Conservation (phyloP, 305 asterid species). For the Lippia alba region DNA sequence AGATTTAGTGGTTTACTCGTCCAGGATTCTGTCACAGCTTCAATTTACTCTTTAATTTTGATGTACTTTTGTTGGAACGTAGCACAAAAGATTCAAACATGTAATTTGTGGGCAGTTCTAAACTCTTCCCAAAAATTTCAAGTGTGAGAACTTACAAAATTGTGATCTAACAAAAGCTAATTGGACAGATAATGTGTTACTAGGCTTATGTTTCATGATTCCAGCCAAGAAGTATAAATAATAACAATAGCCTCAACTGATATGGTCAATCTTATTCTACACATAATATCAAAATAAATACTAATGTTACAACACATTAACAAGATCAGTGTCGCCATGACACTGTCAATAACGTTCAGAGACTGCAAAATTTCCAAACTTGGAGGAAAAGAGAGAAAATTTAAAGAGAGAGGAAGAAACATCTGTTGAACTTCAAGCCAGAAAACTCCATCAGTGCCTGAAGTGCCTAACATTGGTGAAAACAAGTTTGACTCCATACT, state of each 20-base stretch:
- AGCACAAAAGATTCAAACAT: too few relatives aligned
- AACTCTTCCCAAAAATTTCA: too few relatives aligned
- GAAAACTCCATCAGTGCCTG: slow-evolving; percentile 58
- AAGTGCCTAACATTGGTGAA: slow-evolving; percentile 93
- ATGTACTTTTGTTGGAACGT: too few relatives aligned
- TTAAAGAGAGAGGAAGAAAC: too few relatives aligned
- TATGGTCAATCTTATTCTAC: neutral
- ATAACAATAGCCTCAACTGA: neutral
- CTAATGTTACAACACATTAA: neutral
- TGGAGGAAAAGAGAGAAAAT: neutral
- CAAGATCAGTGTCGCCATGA: neutral
- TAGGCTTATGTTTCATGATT: too few relatives aligned
- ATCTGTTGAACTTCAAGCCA: neutral
- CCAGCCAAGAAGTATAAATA: neutral
- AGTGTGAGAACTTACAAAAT: too few relatives aligned
- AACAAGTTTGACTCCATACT: slow-evolving; percentile 83
- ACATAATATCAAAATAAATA: neutral
- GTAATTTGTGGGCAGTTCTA: too few relatives aligned
- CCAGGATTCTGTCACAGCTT: too few relatives aligned
- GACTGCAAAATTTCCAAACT: neutral
- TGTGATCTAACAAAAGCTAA: too few relatives aligned
- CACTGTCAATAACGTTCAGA: neutral
- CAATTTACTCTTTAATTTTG: too few relatives aligned
- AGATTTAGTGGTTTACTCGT: too few relatives aligned
- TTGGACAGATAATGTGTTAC: too few relatives aligned